Conservation (phyloP, 2,329 filamentous ascomycete species). For the Dactylella cylindrospora region DNA sequence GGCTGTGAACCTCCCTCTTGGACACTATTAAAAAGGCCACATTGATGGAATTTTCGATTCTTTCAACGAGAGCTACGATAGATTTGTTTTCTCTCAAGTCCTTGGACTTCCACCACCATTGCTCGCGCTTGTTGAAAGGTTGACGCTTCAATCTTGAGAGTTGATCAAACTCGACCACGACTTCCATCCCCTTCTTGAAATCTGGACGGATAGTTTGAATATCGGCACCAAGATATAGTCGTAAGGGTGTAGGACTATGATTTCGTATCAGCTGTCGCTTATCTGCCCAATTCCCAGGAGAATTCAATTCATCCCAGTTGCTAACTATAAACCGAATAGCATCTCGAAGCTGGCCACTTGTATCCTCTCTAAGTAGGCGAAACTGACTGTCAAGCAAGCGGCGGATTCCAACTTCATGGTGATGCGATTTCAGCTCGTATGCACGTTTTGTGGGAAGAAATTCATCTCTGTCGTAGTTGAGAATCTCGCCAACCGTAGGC, state of each 20-base stretch:
- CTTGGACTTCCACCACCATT: constrained; percentile 31
- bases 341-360: constrained; percentile 48
- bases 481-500: constrained; percentile 51
- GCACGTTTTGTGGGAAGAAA: constrained; percentile 45
- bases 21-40: constrained; percentile 47
- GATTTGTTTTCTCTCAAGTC: constrained; percentile 45
- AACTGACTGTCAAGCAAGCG: constrained; percentile 50
- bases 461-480: constrained; percentile 20
- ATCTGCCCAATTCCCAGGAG: constrained; percentile 13
- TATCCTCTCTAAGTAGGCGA: constrained; percentile 49
- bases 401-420: constrained; percentile 47
- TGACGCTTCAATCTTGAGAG: constrained; percentile 12
- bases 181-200: constrained; percentile 16
- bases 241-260: constrained; percentile 16
- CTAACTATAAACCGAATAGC: constrained; percentile 34
- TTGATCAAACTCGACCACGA: constrained; percentile 33
- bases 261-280: constrained; percentile 30
- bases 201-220: constrained; percentile 24
- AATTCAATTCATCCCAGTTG: constrained; percentile 13
- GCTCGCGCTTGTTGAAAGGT: constrained; percentile 15
- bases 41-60: constrained; percentile 36
- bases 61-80: constrained; percentile 28
- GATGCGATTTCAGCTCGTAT: constrained; percentile 46
- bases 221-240: constrained; percentile 13
- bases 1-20: constrained; percentile 39